Conservation (phyloP, 805 yeast species). For the Cyberlindnera maclurae region DNA sequence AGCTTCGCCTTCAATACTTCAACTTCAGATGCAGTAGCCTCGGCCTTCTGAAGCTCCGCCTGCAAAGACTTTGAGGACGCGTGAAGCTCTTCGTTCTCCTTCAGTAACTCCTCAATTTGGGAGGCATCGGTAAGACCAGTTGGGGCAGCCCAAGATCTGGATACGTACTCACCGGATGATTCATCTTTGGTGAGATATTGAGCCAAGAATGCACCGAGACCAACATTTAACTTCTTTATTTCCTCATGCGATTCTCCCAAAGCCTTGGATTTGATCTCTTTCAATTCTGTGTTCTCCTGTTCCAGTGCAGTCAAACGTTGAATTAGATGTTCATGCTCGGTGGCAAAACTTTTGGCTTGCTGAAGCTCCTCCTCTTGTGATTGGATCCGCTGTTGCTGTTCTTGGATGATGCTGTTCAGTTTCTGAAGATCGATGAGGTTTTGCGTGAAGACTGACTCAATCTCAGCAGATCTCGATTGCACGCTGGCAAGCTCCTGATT, state of each 20-base stretch:
- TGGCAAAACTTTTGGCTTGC: conserved; percentile 37
- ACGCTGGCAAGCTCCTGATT: conserved; percentile 39
- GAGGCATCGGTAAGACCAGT: conserved; percentile 7
- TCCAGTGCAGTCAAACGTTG: conserved; percentile 36
- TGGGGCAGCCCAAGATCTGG: conserved; percentile 4
- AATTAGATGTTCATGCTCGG: conserved; percentile 42
- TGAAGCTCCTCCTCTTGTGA: conserved; percentile 34
- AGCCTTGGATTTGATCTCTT: conserved; percentile 27
- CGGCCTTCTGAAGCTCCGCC: conserved; percentile 24
- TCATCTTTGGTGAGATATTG: conserved; percentile 19
- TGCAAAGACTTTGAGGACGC: conserved; percentile 27
- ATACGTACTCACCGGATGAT: conserved; percentile 14
- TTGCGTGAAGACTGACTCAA: conserved; percentile 46
- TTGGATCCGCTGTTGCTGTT: conserved; percentile 42
- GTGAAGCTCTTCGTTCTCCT: conserved; percentile 38
- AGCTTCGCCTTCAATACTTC: conserved; percentile 26
- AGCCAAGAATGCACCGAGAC: conserved; percentile 23
- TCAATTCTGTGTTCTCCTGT: conserved; percentile 37
- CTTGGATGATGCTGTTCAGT: conserved; percentile 47
- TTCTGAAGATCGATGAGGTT: conserved; percentile 45
- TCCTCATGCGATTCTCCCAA: conserved; percentile 25
- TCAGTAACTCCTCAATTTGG: conserved; percentile 50
- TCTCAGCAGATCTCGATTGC: conserved; percentile 33
- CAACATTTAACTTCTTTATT: conserved; percentile 21
- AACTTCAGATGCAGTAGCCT: conserved; percentile 16